These are phyloP conservation scores for Eucalyptus marginata DNA, from an alignment of 345 rosid genomes.

Conservation along the genomic window DNA sequence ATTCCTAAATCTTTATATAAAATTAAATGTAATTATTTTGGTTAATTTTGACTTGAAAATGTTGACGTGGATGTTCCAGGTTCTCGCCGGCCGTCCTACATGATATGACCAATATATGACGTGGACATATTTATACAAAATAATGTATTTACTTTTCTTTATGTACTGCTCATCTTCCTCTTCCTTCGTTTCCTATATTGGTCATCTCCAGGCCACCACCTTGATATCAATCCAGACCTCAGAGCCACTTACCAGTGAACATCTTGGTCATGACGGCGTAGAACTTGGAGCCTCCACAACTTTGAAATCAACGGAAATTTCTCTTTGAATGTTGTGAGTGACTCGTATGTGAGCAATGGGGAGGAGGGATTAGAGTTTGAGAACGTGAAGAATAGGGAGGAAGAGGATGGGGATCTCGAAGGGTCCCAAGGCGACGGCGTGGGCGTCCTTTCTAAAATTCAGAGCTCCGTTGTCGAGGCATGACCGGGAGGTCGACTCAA, in stretches of 20 bases:
- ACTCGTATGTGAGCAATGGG: neutral
- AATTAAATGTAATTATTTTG: neutral
- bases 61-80: neutral
- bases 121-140: neutral
- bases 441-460: neutral
- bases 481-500: neutral
- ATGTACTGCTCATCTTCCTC: neutral
- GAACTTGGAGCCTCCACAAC: neutral
- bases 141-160: neutral
- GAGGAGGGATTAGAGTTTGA: neutral
- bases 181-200: neutral
- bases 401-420: neutral
- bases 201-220: neutral
- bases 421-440: neutral
- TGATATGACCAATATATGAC: neutral
- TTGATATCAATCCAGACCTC: neutral
- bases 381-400: neutral
- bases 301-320: neutral
- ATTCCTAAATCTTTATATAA: neutral
- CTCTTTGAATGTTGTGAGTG: neutral
- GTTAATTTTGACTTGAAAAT: neutral
- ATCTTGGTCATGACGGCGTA: neutral
- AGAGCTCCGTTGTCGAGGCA: neutral
- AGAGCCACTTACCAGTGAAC: neutral
- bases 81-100: rapidly evolving